Evolutionary conservation across 1,284 basidiomycete species (phyloP).

Genomic region (Cryptococcus sp.): DNA sequence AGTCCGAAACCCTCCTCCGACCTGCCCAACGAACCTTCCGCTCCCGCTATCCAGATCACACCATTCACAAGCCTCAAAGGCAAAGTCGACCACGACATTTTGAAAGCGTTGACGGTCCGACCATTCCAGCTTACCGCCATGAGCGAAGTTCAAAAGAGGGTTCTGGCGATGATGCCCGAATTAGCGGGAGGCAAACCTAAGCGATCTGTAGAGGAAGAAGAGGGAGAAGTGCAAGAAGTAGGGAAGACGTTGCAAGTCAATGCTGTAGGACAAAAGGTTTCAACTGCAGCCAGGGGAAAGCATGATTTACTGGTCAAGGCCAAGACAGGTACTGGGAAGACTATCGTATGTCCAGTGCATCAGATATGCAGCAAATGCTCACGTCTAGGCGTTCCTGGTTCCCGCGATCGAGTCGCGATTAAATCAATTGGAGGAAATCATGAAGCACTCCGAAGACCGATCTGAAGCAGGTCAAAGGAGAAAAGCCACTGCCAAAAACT

Average conservation of each 20-base stretch:
- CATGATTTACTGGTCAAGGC: slow-evolving; percentile 52
- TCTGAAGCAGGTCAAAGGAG: slow-evolving; percentile 22
- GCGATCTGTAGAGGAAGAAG: slow-evolving; percentile 16
- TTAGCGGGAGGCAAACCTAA: slow-evolving; percentile 37
- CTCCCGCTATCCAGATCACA: slow-evolving; percentile 9
- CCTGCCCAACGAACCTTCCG: background rate
- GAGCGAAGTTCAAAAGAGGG: slow-evolving; percentile 79
- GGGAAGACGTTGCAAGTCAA: slow-evolving; percentile 10
- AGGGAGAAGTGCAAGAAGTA: slow-evolving; percentile 18
- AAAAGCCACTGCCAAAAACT: slow-evolving; percentile 49
- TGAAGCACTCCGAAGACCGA: slow-evolving; percentile 13
- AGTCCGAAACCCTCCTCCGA: no score
- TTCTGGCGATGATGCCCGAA: slow-evolving; percentile 59
- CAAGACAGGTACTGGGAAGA: slow-evolving; percentile 93
- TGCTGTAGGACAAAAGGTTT: slow-evolving; percentile 11
- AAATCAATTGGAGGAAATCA: slow-evolving; percentile 32
- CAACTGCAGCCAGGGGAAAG: slow-evolving; percentile 8
- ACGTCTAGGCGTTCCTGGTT: slow-evolving; percentile 66
- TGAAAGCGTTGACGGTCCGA: slow-evolving; percentile 60
- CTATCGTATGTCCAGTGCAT: slow-evolving; percentile 50
- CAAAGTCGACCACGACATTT: slow-evolving; percentile 51
- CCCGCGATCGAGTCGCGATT: slow-evolving; percentile 77
- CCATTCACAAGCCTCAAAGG: slow-evolving; percentile 53
- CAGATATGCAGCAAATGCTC: background rate
- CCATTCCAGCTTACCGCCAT: slow-evolving; percentile 73